phyloP scores from a whole-genome alignment of 768 basidiomycete genomes.

The Collybia mongolica region DNA sequence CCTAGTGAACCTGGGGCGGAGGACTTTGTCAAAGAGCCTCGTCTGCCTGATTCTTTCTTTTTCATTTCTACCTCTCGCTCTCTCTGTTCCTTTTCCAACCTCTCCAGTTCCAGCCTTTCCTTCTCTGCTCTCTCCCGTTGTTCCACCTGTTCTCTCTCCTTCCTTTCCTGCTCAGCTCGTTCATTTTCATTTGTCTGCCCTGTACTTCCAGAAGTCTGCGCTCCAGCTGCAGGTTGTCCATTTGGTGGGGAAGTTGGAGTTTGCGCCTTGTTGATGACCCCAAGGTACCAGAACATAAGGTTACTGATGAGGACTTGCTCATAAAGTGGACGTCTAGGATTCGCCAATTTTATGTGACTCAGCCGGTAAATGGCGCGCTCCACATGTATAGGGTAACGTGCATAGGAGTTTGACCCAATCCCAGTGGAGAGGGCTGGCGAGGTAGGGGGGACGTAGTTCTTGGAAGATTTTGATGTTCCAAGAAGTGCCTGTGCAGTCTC shows the following conservation, averaged over 20 bases:
- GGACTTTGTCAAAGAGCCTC: slow-evolving; percentile 68
- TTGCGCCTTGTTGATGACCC: slow-evolving; percentile 93
- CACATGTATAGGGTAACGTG: slow-evolving; percentile 97
- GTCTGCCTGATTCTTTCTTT: slow-evolving; percentile 50
- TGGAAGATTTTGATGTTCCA: slow-evolving; percentile 74
- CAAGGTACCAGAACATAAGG: slow-evolving; percentile 99
- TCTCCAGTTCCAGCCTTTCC: slow-evolving; percentile 41
- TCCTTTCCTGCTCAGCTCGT: slow-evolving; percentile 37
- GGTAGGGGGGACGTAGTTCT: slow-evolving; percentile 56
- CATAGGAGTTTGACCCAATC: slow-evolving; percentile 43
- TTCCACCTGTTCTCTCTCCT: slow-evolving; percentile 30
- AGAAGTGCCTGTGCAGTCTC: slow-evolving; percentile 87
- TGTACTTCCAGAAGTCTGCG: slow-evolving; percentile 24
- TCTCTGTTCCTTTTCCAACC: slow-evolving; percentile 36
- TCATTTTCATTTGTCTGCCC: slow-evolving; percentile 33
- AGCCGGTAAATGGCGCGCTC: slow-evolving; percentile 97
- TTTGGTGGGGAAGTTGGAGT: slow-evolving; percentile 38
- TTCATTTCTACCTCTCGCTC: slow-evolving; percentile 56
- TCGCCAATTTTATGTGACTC: slow-evolving; percentile 98
- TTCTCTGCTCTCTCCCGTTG: slow-evolving; percentile 44
- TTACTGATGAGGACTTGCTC: slow-evolving; percentile 95
- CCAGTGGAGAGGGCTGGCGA: slow-evolving; percentile 54
- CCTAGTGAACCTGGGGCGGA: slow-evolving; percentile 43
- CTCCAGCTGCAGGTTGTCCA: slow-evolving; percentile 21
- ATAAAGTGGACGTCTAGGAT: slow-evolving; percentile 92